Conservation (phyloP, 2,329 filamentous ascomycete genomes). For the Madurella mycetomatis region DNA sequence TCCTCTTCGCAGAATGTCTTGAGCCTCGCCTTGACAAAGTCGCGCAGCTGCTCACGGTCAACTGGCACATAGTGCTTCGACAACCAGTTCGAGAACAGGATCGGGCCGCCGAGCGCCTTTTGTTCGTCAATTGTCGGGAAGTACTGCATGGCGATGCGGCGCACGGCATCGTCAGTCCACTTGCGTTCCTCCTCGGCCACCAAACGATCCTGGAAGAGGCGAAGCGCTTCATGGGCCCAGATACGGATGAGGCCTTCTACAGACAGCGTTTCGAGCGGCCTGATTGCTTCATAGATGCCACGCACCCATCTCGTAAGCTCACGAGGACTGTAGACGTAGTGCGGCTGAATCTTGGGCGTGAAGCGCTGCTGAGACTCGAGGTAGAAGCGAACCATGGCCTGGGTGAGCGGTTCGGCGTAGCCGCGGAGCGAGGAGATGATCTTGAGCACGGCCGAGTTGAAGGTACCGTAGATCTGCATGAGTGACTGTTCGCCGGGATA, state of each 20-base stretch:
- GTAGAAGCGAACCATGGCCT: conserved; percentile 97
- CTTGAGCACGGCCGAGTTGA: conserved; percentile 94
- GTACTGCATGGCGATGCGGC: conserved; percentile 78
- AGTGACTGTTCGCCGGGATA: conserved; percentile 95
- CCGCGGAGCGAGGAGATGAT: conserved; percentile 92
- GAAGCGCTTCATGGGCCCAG: conserved; percentile 95
- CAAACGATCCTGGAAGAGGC: conserved; percentile 94
- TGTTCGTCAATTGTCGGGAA: conserved; percentile 95
- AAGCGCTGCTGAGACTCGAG: conserved; percentile 91
- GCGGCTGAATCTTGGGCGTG: conserved; percentile 92
- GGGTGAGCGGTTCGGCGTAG: conserved; percentile 88
- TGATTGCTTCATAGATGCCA: conserved; percentile 94
- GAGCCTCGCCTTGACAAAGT: conserved; percentile 94
- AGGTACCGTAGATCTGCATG: conserved; percentile 96
- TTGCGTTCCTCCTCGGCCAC: conserved; percentile 89
- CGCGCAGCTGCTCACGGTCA: conserved; percentile 87
- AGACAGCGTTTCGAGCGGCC: conserved; percentile 80
- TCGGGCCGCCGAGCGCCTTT: conserved; percentile 84
- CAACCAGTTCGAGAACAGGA: conserved; percentile 98
- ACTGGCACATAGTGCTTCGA: conserved; percentile 98
- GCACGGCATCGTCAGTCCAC: conserved; percentile 89
- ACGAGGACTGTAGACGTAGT: conserved; percentile 99
- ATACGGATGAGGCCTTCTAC: conserved; percentile 92
- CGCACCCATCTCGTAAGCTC: conserved; percentile 97
- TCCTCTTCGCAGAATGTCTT: conserved; percentile 99